Evolutionary conservation across 2,329 filamentous ascomycete species (phyloP), one percentile per base, ranked within the genome.

Genomic region (Dactylonectria estremocensis): DNA sequence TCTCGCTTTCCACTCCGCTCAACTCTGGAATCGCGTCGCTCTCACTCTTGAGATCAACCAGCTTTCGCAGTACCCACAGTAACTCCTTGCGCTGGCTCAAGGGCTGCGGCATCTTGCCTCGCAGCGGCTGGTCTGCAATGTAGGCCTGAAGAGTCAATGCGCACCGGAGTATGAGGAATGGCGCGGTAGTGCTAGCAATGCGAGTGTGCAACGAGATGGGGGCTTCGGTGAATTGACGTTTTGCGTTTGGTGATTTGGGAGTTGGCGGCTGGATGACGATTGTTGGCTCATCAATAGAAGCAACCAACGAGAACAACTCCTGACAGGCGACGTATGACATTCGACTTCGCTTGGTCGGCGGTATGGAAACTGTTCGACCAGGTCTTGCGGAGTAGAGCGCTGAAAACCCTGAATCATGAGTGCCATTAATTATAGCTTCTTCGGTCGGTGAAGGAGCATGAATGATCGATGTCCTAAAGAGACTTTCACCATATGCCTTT

Each of bases 51-150:
- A 98, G 83, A 18, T 86, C 84, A 1, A 93, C 88, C 37, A 97
- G 83, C 52, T 89, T 84, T 55, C 84, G 82, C 18, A 98, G 83
- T 24, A 95, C 86, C 75, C 93, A 92, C 5, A 93, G 78, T 11
- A 99, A 83, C 77, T 97, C 96, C 69, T 89, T 91, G 49, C 93
- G 88, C 76, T 97, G 93, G 9, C 90, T 91, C 5, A 94, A 85
- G 0, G 95, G 95, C 78, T 96, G 93, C 5, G 96, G 96, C 90
- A 97, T 96, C 56, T 91, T 88, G 0, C 96, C 95, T 14, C 96
- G 88, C 20, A 99, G 84, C 1, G 95, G 95, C 77, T 98, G 95
- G 79, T 99, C 96, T 4, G 95, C 93, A 52, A 97, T 91, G 77
- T 97, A 98, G 1, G 91, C 87, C 63, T 94, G 91, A n/a, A 98